Conservation (phyloP, 306 rosid species). For the Senna tora region DNA sequence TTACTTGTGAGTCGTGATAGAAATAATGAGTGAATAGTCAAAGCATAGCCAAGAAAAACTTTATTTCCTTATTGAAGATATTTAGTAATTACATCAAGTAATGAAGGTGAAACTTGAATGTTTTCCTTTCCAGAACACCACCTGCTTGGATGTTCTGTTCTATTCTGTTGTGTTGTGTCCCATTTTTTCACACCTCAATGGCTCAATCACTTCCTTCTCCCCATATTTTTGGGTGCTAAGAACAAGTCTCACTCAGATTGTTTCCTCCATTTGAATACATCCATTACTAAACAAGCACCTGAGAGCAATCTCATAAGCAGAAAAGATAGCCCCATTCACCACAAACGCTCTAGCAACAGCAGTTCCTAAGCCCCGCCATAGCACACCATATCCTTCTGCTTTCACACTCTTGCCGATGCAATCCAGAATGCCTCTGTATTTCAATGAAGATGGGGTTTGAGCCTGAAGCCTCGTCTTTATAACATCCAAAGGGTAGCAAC, state of each 20-base stretch:
- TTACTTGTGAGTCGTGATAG: too few species aligned
- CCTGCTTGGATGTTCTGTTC: too few species aligned
- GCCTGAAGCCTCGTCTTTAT: conserved; percentile 77
- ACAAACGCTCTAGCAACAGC: conserved; percentile 78
- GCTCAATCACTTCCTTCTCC: not conserved
- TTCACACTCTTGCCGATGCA: conserved; percentile 65
- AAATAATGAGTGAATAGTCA: too few species aligned
- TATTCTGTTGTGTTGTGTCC: too few species aligned
- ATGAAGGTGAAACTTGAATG: conserved; percentile 19
- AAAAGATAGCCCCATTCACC: conserved; percentile 80
- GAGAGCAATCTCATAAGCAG: conserved; percentile 79
- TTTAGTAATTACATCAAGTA: conserved; percentile 7
- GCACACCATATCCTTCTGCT: conserved; percentile 62
- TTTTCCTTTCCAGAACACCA: too few species aligned
- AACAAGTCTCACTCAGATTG: conserved; percentile 33
- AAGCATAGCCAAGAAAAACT: not conserved
- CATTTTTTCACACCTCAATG: not conserved
- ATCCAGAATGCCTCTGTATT: conserved; percentile 66
- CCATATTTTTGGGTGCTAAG: not conserved
- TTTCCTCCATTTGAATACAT: conserved; percentile 46
- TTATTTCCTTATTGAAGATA: not conserved
- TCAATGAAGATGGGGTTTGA: conserved; percentile 53
- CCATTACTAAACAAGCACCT: conserved; percentile 60
- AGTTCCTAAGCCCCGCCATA: conserved; percentile 85
- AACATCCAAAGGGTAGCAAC: conserved; percentile 83